Conservation (phyloP, 1,139 yeast species). For the Taiozyma sp. region DNA sequence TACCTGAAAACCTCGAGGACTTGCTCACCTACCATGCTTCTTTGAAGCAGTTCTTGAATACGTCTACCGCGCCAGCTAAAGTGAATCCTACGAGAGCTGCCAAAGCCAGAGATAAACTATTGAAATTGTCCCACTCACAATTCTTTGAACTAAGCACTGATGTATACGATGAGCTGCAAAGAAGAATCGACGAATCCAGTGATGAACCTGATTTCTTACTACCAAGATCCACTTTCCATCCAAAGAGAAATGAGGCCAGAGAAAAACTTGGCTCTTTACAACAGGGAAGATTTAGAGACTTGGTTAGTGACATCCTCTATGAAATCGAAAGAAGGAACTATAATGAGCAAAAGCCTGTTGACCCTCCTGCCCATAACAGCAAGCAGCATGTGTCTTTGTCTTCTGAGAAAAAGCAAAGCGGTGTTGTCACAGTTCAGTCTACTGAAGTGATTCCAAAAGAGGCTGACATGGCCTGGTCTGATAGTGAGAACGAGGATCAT, state of each 20-base stretch:
- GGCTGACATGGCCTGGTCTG: constrained; percentile 78
- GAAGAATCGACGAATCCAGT: constrained; percentile 53
- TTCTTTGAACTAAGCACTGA: constrained; percentile 88
- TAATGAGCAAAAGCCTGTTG: constrained; percentile 25
- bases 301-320: constrained; percentile 82
- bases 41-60: constrained; percentile 20
- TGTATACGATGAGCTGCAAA: constrained; percentile 83
- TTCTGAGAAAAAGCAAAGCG: constrained; percentile 6
- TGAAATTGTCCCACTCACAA: constrained; percentile 78
- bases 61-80: constrained; percentile 17
- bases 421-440: constrained; percentile 39
- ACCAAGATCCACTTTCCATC: constrained; percentile 77
- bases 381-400: neutral
- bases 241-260: constrained; percentile 93
- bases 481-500: constrained; percentile 43
- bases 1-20: constrained; percentile 10
- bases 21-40: constrained; percentile 18
- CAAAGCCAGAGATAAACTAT: constrained; percentile 80
- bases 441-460: constrained; percentile 71
- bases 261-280: constrained; percentile 87
- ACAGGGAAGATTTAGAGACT: constrained; percentile 76
- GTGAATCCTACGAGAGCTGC: constrained; percentile 52
- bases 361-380: neutral
- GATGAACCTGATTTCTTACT: constrained; percentile 60
- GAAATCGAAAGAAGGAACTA: constrained; percentile 82